Evolutionary conservation across 768 basidiomycete genomes (phyloP).

Genomic region (Ramaria rubella): DNA sequence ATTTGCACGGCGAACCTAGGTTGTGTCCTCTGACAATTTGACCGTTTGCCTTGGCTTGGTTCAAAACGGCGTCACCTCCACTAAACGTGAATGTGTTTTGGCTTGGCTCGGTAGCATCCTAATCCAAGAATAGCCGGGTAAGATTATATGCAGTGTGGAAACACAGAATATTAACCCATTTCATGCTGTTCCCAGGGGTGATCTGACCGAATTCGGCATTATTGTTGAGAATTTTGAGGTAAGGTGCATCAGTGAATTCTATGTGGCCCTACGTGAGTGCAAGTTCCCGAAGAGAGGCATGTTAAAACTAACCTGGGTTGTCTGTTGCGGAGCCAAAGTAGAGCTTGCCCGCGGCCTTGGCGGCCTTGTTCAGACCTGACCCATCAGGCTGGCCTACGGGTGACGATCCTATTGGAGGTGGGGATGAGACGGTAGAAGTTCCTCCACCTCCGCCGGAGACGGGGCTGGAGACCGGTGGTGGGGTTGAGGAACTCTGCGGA

Average conservation of each 20-base stretch:
- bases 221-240: slow-evolving; percentile 31
- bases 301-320: slow-evolving; percentile 17
- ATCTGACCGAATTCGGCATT: slow-evolving; percentile 36
- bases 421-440: slow-evolving; percentile 5
- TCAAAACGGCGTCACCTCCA: slow-evolving; percentile 38
- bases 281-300: not conserved
- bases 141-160: not conserved
- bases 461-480: slow-evolving; percentile 18
- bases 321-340: slow-evolving; percentile 47
- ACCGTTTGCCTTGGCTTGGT: slow-evolving; percentile 5
- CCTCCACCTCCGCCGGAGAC: slow-evolving; percentile 20
- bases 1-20: slow-evolving; percentile 9
- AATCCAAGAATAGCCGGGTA: slow-evolving; percentile 10
- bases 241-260: slow-evolving; percentile 35
- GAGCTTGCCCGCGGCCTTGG: slow-evolving; percentile 34
- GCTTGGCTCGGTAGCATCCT: slow-evolving; percentile 49
- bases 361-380: slow-evolving; percentile 30
- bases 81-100: slow-evolving; percentile 42
- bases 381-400: slow-evolving; percentile 5
- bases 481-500: slow-evolving; percentile 9
- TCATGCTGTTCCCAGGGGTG: slow-evolving; percentile 41
- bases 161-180: slow-evolving; percentile 30
- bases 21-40: slow-evolving; percentile 22
- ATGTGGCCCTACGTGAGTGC: not conserved
- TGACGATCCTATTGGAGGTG: not conserved